A percentile compares a stretch with the other conserved stretches of the same genome.
phyloP scores from a whole-genome alignment of 129 eudicot species.

The Calendula officinalis region DNA sequence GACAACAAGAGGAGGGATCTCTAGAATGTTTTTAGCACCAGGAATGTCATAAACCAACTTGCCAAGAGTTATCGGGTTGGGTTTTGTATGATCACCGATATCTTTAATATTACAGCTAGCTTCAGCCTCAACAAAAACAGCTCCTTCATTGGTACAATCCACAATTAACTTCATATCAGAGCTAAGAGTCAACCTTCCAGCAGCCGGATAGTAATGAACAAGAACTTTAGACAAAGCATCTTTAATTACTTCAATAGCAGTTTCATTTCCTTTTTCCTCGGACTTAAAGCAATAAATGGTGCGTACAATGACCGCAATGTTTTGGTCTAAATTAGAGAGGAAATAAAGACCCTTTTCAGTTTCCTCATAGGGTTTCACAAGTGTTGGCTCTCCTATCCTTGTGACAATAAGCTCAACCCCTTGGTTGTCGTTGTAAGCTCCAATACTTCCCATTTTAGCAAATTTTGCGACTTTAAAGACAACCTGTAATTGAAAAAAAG shows the following conservation, averaged over 20 bases:
- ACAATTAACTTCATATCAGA: conserved; percentile 63
- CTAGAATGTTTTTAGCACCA: conserved; percentile 65
- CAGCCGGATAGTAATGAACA: conserved; percentile 77
- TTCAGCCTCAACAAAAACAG: conserved; percentile 86
- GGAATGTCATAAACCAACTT: conserved; percentile 82
- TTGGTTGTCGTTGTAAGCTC: conserved; percentile 12
- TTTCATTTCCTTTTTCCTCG: conserved; percentile 61
- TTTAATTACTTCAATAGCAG: conserved; percentile 56
- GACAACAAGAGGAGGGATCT: conserved; percentile 75
- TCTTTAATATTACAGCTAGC: conserved; percentile 58
- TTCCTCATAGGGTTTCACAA: conserved; percentile 65
- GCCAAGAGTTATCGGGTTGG: conserved; percentile 77
- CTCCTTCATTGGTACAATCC: conserved; percentile 81
- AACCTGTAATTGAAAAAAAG: conserved; percentile 19
- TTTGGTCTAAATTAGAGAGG: conserved; percentile 82
- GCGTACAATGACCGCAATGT: conserved; percentile 84
- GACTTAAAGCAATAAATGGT: conserved; percentile 80
- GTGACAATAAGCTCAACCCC: conserved; percentile 50
- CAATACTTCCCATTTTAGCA: conserved; percentile 49
- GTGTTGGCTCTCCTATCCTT: conserved; percentile 53
- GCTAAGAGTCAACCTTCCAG: conserved; percentile 73
- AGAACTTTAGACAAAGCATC: conserved; percentile 80
- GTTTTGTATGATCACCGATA: conserved; percentile 69
- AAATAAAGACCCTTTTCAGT: conserved; percentile 64
- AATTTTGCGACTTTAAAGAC: not conserved